Conservation (phyloP, 768 basidiomycete genomes). For the Chalciporus sphaerocephalus region DNA sequence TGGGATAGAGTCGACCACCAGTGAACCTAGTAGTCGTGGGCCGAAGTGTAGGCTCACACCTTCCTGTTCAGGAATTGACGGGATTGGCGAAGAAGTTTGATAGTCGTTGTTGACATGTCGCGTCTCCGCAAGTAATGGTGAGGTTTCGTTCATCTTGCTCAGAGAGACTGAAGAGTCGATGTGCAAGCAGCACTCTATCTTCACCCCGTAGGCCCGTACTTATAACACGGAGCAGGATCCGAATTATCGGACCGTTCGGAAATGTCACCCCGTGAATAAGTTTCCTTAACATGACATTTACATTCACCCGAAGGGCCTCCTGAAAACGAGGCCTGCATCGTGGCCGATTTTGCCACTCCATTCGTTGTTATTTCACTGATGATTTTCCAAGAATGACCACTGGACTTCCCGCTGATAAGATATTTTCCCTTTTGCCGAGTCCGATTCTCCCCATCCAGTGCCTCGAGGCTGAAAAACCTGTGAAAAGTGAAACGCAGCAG, state of each 20-base stretch:
- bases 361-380: constrained; percentile 1
- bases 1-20: constrained; percentile 56
- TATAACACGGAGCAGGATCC: constrained; percentile 13
- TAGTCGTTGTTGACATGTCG: constrained; percentile 6
- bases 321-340: constrained; percentile 27
- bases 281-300: constrained; percentile 9
- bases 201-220: constrained; percentile 1
- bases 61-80: constrained; percentile 29
- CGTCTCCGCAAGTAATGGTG: constrained; percentile 29
- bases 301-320: constrained; percentile 3
- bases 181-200: not conserved
- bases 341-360: constrained; percentile 20
- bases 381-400: constrained; percentile 8
- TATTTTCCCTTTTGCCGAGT: constrained; percentile 4
- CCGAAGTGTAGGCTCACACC: constrained; percentile 16
- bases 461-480: constrained; percentile 49
- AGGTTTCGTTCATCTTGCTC: constrained; percentile 26
- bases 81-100: constrained; percentile 15
- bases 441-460: constrained; percentile 3
- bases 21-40: constrained; percentile 39
- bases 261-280: constrained; percentile 4
- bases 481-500: not conserved
- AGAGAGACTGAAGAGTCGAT: constrained; percentile 12
- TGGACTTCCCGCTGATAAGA: constrained; percentile 3
- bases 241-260: constrained; percentile 9